Percentiles rank a stretch among this genome's conserved stretches.
These are phyloP conservation scores for Argentina anserina DNA, from an alignment of 306 rosid genomes.

Conservation along the genomic window DNA sequence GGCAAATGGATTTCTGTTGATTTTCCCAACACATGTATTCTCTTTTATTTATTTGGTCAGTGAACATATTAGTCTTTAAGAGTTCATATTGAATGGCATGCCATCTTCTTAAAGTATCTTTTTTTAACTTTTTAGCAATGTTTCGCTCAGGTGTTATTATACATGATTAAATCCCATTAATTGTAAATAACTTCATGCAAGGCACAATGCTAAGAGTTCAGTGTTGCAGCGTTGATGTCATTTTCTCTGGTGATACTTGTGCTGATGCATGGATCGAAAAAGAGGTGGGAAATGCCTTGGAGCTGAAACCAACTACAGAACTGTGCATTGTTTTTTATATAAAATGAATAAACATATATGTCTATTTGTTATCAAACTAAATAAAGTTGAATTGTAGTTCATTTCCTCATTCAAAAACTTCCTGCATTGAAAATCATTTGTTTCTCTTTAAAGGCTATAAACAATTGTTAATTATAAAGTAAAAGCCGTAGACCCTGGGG, in stretches of 20 bases:
- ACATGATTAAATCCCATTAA: slow-evolving; percentile 2
- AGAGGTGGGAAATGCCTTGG: slow-evolving; percentile 60
- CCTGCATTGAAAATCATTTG: neutral
- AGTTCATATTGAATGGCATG: neutral
- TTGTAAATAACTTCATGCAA: slow-evolving; percentile 14
- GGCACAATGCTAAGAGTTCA: slow-evolving; percentile 10
- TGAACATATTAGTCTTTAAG: neutral
- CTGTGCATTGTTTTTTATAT: neutral
- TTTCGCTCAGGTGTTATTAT: neutral
- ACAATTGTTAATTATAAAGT: neutral
- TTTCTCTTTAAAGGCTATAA: neutral
- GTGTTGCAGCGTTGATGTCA: slow-evolving; percentile 71
- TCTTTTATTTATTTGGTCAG: neutral
- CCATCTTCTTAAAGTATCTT: neutral
- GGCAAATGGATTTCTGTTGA: neutral
- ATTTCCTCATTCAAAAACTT: neutral
- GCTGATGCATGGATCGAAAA: slow-evolving; percentile 96
- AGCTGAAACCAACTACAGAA: neutral
- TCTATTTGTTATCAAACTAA: neutral
- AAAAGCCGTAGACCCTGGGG: neutral
- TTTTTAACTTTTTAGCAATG: neutral
- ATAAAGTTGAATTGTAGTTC: neutral
- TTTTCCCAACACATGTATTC: neutral
- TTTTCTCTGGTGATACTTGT: slow-evolving; percentile 69
- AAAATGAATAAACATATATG: neutral